Conservation (phyloP, 225 moss, liverwort and hornwort species). For the Physcomitrellopsis africana region DNA sequence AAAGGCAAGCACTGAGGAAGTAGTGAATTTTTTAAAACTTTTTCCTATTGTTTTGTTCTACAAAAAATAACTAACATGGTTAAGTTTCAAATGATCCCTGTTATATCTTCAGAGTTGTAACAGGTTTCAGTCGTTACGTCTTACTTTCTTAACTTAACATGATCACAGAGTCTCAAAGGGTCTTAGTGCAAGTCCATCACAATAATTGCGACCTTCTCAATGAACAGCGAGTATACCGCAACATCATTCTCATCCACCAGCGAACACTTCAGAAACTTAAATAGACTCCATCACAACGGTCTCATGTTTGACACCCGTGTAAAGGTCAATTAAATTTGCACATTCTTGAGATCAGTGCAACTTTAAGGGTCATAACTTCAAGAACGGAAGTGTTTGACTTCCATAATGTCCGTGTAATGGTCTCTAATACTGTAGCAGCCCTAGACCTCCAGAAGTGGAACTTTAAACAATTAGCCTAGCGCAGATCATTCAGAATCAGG, state of each 20-base stretch:
- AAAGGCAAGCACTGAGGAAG: no score
- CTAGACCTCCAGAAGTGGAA: neutral
- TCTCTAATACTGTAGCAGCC: neutral
- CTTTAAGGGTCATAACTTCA: neutral
- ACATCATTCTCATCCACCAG: neutral
- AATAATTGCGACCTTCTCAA: neutral
- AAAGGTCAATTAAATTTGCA: neutral
- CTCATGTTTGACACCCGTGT: neutral
- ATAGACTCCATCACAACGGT: neutral
- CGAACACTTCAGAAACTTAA: neutral
- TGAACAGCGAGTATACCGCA: neutral
- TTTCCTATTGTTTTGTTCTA: no score
- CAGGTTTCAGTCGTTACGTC: no score
- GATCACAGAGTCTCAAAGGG: no score
- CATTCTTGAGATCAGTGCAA: constrained; percentile 1
- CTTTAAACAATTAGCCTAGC: no score
- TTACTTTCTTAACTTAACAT: no score
- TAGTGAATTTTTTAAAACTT: no score
- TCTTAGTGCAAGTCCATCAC: neutral
- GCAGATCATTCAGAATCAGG: no score
- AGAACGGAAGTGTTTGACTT: neutral
- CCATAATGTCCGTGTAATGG: neutral
- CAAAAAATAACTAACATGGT: no score
- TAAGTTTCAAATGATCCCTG: no score
- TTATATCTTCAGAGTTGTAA: no score